phyloP scores from a whole-genome alignment of 495 filamentous ascomycete genomes.

The Immersiella caudata region DNA sequence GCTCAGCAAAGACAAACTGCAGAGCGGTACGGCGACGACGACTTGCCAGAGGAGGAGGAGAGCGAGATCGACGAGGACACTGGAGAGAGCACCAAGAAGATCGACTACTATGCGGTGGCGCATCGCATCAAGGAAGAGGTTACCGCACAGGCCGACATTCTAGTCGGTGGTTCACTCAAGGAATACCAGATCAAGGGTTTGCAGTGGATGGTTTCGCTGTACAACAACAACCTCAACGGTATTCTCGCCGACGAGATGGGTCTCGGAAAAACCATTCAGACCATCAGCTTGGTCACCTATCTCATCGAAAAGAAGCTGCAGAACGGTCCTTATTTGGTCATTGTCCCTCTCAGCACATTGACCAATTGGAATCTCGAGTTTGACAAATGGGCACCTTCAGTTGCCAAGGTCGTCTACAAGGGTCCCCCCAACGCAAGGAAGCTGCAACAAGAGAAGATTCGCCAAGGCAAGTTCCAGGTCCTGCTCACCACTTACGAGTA shows the following conservation, averaged over 20 bases:
- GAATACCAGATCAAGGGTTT: slow-evolving; percentile 98
- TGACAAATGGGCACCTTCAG: slow-evolving; percentile 95
- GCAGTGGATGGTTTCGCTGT: slow-evolving; percentile 99
- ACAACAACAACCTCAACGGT: slow-evolving; percentile 99
- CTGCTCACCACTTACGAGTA: slow-evolving; percentile 97
- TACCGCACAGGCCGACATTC: slow-evolving; percentile 74
- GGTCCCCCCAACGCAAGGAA: slow-evolving; percentile 88
- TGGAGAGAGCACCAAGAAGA: slow-evolving; percentile 71
- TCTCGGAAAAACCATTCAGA: slow-evolving; percentile 99
- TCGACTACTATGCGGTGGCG: slow-evolving; percentile 98
- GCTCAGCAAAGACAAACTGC: slow-evolving; percentile 83
- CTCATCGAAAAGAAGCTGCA: slow-evolving; percentile 95
- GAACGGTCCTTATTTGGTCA: slow-evolving; percentile 91
- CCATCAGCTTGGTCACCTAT: slow-evolving; percentile 95
- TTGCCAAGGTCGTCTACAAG: slow-evolving; percentile 91
- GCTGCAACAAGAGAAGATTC: slow-evolving; percentile 88
- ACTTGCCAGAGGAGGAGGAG: slow-evolving; percentile 60
- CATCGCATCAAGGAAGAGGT: slow-evolving; percentile 94
- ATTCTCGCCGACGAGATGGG: slow-evolving; percentile 99
- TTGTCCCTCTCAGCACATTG: slow-evolving; percentile 92
- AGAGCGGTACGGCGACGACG: slow-evolving; percentile 73
- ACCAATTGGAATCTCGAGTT: slow-evolving; percentile 99
- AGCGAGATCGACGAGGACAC: slow-evolving; percentile 66
- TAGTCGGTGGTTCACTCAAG: slow-evolving; percentile 90
- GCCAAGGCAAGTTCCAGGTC: slow-evolving; percentile 94